phyloP scores from a whole-genome alignment of 2,329 filamentous ascomycete species.

The Fonsecaea monophora region DNA sequence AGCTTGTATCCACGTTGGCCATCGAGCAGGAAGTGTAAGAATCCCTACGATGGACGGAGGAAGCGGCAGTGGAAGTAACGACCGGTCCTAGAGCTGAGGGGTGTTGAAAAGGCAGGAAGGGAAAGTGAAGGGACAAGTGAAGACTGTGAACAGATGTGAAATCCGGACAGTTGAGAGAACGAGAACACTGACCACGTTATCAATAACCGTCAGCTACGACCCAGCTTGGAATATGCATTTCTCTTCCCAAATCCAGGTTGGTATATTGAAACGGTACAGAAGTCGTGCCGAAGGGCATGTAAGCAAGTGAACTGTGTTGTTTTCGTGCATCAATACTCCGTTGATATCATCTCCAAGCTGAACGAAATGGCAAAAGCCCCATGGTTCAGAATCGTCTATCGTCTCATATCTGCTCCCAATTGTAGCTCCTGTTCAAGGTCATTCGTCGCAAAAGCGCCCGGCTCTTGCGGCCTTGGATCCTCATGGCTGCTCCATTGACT shows the following conservation, averaged over 20 bases:
- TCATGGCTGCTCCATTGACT: conserved; percentile 62
- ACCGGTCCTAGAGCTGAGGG: neutral
- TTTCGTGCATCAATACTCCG: conserved; percentile 20
- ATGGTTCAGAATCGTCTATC: conserved; percentile 31
- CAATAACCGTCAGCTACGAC: neutral
- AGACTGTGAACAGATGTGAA: neutral
- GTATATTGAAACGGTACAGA: neutral
- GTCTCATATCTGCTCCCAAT: conserved; percentile 60
- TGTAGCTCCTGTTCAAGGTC: conserved; percentile 60
- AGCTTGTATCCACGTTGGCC: neutral
- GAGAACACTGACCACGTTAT: neutral
- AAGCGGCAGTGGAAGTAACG: neutral
- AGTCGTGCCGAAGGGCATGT: neutral
- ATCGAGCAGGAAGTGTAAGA: neutral
- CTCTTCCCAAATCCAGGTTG: neutral
- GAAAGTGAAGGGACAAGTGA: neutral
- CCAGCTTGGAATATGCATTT: neutral
- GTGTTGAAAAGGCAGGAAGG: neutral
- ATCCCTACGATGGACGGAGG: neutral
- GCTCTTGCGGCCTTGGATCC: conserved; percentile 68
- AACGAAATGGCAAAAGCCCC: conserved; percentile 1
- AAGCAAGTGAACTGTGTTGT: conserved; percentile 9
- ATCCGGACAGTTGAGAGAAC: neutral
- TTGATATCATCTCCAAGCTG: conserved; percentile 5
- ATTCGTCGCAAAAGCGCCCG: conserved; percentile 51